Evolutionary conservation across 2,329 filamentous ascomycete genomes (phyloP).

Genomic region (Akanthomyces lecanii): DNA sequence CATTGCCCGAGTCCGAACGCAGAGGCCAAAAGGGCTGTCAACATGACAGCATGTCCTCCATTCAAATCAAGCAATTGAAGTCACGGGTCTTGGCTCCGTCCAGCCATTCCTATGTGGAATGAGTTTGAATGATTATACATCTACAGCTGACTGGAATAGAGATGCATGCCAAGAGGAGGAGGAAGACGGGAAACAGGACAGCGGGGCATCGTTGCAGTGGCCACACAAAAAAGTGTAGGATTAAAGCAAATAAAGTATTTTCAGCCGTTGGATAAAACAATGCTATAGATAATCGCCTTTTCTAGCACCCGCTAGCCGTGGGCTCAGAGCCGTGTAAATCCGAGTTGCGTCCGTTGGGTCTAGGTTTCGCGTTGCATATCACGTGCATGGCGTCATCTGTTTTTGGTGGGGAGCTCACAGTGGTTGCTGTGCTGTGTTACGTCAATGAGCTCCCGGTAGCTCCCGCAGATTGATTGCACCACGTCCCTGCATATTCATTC

Average conservation of each 20-base stretch:
- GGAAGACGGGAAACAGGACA: background rate
- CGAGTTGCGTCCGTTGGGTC: background rate
- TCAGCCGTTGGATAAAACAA: slow-evolving; percentile 7
- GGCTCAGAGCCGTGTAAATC: background rate
- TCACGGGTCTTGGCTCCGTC: background rate
- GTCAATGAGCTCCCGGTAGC: slow-evolving; percentile 12
- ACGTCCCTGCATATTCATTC: background rate
- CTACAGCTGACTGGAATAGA: background rate
- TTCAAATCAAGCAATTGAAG: background rate
- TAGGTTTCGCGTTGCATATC: background rate
- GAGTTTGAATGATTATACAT: background rate
- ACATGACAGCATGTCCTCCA: background rate
- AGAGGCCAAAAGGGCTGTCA: background rate
- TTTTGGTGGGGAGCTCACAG: slow-evolving; percentile 13
- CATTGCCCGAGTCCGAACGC: background rate
- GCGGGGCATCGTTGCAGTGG: background rate
- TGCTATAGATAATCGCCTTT: background rate
- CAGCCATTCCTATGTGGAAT: background rate
- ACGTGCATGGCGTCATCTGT: slow-evolving; percentile 14
- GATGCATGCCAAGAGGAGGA: background rate
- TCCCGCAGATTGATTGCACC: background rate
- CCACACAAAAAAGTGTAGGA: background rate
- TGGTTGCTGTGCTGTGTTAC: slow-evolving; percentile 3
- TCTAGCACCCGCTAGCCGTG: background rate
- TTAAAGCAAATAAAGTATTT: background rate